Conservation (phyloP, 345 rosid species). For the Punica granatum region DNA sequence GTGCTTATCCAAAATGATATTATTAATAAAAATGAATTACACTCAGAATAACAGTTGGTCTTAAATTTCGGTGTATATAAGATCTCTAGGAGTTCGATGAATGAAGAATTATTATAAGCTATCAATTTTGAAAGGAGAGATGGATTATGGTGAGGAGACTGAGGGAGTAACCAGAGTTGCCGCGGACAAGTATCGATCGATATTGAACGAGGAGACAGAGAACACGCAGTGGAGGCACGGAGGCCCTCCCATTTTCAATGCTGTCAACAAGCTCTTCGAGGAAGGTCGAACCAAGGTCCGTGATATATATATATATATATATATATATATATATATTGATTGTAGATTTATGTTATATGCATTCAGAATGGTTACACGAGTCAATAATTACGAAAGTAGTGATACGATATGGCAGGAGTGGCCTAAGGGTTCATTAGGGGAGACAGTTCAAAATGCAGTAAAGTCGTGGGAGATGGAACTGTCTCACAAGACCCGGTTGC, state of each 20-base stretch:
- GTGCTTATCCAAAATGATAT: too few species aligned
- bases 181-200: slow-evolving; percentile 12
- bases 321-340: too few species aligned
- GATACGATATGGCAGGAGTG: slow-evolving; percentile 39
- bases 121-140: not conserved
- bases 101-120: not conserved
- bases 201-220: slow-evolving; percentile 13
- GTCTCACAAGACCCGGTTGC: slow-evolving; percentile 59
- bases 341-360: too few species aligned
- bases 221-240: slow-evolving; percentile 21
- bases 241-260: slow-evolving; percentile 18
- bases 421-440: slow-evolving; percentile 75
- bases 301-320: not conserved
- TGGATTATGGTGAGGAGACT: not conserved
- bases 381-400: too few species aligned
- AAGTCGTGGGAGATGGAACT: slow-evolving; percentile 91
- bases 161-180: slow-evolving; percentile 6
- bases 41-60: too few species aligned
- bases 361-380: too few species aligned
- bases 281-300: slow-evolving; percentile 24
- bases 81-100: not conserved
- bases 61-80: too few species aligned
- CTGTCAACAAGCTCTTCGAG: slow-evolving; percentile 27
- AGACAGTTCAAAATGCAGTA: slow-evolving; percentile 65
- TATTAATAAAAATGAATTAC: too few species aligned